Evolutionary conservation across 2,329 filamentous ascomycete genomes (phyloP), one percentile per base, ranked within the genome.

Genomic region (Leptographium procerum): DNA sequence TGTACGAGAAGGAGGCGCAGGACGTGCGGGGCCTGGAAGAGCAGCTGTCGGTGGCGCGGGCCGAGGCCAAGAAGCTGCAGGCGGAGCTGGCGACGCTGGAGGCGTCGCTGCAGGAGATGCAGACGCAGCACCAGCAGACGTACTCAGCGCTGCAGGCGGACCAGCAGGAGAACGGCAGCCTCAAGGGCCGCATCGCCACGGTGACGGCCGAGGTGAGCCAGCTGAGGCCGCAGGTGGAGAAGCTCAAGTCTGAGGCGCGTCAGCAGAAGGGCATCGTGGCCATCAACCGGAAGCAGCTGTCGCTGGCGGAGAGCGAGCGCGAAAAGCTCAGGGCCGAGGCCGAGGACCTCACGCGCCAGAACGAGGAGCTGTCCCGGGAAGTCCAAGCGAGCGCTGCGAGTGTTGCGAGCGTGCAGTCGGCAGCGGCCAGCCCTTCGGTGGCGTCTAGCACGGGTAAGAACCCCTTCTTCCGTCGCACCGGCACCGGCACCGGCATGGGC

Each of bases 261-360:
- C 94, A 97, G 71, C 91, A 97, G 69, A 97, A 95, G 75, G 94
- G 94, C 22, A 79, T 97, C 64, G 92, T 95, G 33, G 91, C 94
- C 50, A 99, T 99, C 74, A 96, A 96, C 75, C 97, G 95, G 79
- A 99, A 99, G 75, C 94, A 99, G 73, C 77, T 97, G 61, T 83
- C 87, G 40, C 96, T 91, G 1, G 89, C 87, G 59, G 94, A 99
- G 71, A 83, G 82, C 53, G 92, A 97, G 70, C 83, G 89, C 34
- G 92, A 97, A 61, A 92, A 89, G 75, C 77, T 96, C 45, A 91
- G 91, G 74, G 75, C 77, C 1, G 92, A 97, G 70, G 86, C 87
- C 51, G 85, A 85, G 60, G 84, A 83, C 56, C 79, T 86, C 63
- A 80, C 73, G 69, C 86, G 79, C 77, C 82, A 75, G 66, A 83